A percentile compares a stretch with the other conserved stretches of the same genome.
These are phyloP conservation scores for Phalaenopsis aphrodite DNA, from an alignment of 106 monocot genomes.

Conservation along the genomic window DNA sequence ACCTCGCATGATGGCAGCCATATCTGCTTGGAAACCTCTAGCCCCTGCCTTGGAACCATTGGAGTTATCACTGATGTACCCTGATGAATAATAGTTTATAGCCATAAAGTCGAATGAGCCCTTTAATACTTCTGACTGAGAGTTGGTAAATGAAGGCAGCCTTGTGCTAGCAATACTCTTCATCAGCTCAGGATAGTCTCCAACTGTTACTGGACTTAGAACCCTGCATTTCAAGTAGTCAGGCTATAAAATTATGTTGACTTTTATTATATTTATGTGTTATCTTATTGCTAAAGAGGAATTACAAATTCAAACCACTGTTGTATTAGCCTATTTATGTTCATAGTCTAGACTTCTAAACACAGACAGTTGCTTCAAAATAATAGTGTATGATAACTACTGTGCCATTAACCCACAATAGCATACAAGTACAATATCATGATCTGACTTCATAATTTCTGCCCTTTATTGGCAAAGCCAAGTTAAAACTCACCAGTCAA, in stretches of 20 bases:
- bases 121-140: slow-evolving; percentile 19
- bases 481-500: slow-evolving; percentile 44
- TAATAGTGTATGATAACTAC: too few species aligned
- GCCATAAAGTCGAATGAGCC: slow-evolving; percentile 45
- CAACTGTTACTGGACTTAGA: slow-evolving; percentile 23
- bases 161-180: slow-evolving; percentile 23
- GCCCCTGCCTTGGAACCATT: not conserved
- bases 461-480: not conserved
- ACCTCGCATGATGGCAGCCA: slow-evolving; percentile 23
- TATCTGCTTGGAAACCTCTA: slow-evolving; percentile 22
- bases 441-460: not conserved
- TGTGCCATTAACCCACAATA: too few species aligned
- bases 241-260: not conserved
- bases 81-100: slow-evolving; percentile 25
- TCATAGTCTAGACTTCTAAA: too few species aligned
- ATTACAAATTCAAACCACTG: too few species aligned
- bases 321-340: too few species aligned
- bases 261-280: not conserved
- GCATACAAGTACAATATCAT: too few species aligned
- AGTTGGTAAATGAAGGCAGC: slow-evolving; percentile 26
- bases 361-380: too few species aligned
- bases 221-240: slow-evolving; percentile 10
- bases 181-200: slow-evolving; percentile 46
- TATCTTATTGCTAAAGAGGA: not conserved
- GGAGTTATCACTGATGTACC: slow-evolving; percentile 16